Percentiles rank a stretch among this genome's conserved stretches.
Evolutionary conservation across 2,329 filamentous ascomycete genomes (phyloP).

Genomic region (Ophiostoma triangulosporum): DNA sequence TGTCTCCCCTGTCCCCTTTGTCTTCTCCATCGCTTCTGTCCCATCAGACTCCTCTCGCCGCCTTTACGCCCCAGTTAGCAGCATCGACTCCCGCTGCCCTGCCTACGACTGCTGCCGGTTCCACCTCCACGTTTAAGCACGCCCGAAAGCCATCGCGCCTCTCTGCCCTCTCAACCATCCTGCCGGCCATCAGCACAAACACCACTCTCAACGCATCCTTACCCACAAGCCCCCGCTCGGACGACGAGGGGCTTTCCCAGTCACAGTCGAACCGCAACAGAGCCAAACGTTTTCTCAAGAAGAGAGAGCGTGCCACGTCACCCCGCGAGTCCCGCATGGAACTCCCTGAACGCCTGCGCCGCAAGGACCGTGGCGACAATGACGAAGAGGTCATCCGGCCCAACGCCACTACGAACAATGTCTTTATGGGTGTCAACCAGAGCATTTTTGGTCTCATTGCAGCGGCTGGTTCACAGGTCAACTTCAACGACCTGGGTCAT

Average conservation of each 20-base stretch:
- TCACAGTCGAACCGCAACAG: background rate
- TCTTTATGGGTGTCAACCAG: conserved; percentile 73
- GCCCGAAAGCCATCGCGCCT: background rate
- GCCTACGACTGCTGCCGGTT: background rate
- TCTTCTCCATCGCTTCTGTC: no score
- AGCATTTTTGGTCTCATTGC: conserved; percentile 89
- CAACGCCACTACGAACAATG: conserved; percentile 30
- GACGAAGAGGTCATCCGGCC: conserved; percentile 33
- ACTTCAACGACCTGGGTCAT: conserved; percentile 63
- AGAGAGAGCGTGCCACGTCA: conserved; percentile 14
- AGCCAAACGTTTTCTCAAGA: background rate
- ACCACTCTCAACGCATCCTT: background rate
- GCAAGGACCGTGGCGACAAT: conserved; percentile 31
- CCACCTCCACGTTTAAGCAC: background rate
- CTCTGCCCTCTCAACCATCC: background rate
- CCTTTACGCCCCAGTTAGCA: no score
- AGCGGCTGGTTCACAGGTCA: conserved; percentile 67
- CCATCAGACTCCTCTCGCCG: no score
- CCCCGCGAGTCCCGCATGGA: conserved; percentile 31
- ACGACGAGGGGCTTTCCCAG: background rate
- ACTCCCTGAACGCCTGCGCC: conserved; percentile 38
- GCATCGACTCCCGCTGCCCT: background rate
- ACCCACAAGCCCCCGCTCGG: background rate
- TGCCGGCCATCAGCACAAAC: background rate
- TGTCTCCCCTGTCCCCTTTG: no score